These are phyloP conservation scores for Tuber brumale DNA, from an alignment of 495 filamentous ascomycete genomes.

Conservation along the genomic window DNA sequence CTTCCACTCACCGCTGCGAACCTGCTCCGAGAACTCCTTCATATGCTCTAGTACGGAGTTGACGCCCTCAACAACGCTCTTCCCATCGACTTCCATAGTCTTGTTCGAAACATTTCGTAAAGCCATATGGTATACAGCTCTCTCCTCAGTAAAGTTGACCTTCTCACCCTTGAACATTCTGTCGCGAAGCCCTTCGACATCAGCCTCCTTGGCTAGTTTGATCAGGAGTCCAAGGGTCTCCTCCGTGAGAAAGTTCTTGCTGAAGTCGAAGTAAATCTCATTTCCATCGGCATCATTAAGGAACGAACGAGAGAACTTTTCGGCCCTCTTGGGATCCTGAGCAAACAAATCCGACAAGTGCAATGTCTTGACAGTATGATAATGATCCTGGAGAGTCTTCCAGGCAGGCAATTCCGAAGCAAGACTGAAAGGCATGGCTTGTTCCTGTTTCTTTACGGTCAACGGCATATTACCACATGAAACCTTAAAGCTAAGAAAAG, in stretches of 20 bases:
- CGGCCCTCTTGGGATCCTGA: conserved; percentile 79
- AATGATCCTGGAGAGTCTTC: conserved; percentile 82
- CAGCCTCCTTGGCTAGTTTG: conserved; percentile 82
- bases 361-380: conserved; percentile 76
- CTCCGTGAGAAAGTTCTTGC: conserved; percentile 94
- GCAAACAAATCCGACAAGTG: conserved; percentile 89
- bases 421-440: conserved; percentile 55
- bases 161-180: conserved; percentile 93
- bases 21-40: conserved; percentile 92
- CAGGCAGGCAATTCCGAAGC: conserved; percentile 75
- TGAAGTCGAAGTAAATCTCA: conserved; percentile 95
- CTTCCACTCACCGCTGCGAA: conserved; percentile 94
- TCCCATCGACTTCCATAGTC: conserved; percentile 86
- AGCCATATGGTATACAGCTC: conserved; percentile 92
- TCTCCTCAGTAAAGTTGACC: conserved; percentile 98
- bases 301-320: conserved; percentile 83
- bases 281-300: conserved; percentile 62
- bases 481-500: background rate
- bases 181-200: conserved; percentile 87
- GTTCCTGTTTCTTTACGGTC: conserved; percentile 15
- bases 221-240: conserved; percentile 82
- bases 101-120: conserved; percentile 78
- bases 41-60: conserved; percentile 90
- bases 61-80: conserved; percentile 92
- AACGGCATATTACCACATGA: background rate